phyloP scores from a whole-genome alignment of 306 rosid species.

The Elaeagnus macrophylla region DNA sequence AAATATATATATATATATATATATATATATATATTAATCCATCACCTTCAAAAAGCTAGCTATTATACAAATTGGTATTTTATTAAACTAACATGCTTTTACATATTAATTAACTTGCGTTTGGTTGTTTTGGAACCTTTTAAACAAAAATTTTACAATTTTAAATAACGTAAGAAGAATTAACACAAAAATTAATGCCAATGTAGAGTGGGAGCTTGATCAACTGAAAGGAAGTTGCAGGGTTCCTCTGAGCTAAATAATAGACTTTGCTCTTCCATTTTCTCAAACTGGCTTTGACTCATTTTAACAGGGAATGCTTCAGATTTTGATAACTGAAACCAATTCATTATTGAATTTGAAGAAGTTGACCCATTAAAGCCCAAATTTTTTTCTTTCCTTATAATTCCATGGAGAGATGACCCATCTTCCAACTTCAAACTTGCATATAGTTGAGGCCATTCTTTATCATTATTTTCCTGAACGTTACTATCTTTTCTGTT shows the following conservation, averaged over 20 bases:
- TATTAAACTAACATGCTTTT: too few species aligned
- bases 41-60: too few species aligned
- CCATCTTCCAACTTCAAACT: conserved; percentile 21
- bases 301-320: conserved; percentile 23
- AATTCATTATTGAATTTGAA: conserved; percentile 28
- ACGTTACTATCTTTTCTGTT: conserved; percentile 11
- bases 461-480: conserved; percentile 6
- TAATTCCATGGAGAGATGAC: too few species aligned
- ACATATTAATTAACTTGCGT: too few species aligned
- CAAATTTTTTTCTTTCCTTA: conserved; percentile 32
- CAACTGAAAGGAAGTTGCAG: conserved; percentile 61
- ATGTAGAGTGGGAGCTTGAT: conserved; percentile 63
- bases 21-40: too few species aligned
- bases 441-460: conserved; percentile 12
- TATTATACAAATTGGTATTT: too few species aligned
- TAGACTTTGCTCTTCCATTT: conserved; percentile 44
- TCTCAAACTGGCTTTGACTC: conserved; percentile 32
- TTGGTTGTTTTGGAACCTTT: too few species aligned
- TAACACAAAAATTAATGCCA: too few species aligned
- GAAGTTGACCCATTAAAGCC: conserved; percentile 27
- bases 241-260: conserved; percentile 35
- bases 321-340: conserved; percentile 36
- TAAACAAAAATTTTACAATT: conserved; percentile 10
- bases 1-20: too few species aligned
- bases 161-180: neutral